These are phyloP conservation scores for Globisporangium iwayamae DNA, from an alignment of 352 stramenopile species.

Conservation along the genomic window DNA sequence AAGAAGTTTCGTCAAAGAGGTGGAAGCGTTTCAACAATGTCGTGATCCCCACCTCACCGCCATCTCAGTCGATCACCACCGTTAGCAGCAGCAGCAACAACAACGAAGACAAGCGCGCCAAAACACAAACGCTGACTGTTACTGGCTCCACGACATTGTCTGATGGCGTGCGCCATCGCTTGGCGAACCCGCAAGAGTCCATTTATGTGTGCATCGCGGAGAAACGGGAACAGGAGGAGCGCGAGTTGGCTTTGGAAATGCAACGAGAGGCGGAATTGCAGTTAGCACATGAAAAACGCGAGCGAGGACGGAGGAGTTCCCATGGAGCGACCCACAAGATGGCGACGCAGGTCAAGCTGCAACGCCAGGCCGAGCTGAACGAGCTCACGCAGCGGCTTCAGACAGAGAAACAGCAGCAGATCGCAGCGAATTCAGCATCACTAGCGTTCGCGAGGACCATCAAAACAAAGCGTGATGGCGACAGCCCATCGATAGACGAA, in stretches of 20 bases:
- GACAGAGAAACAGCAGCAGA: neutral
- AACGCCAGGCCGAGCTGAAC: constrained; percentile 39
- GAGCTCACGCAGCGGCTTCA: constrained; percentile 21
- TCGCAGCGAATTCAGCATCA: neutral
- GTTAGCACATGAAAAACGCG: constrained; percentile 9
- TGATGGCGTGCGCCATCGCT: constrained; percentile 16
- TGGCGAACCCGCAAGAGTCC: constrained; percentile 45
- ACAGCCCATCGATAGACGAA: neutral
- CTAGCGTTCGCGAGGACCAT: neutral
- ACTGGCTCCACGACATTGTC: constrained; percentile 2
- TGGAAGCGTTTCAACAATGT: constrained; percentile 7
- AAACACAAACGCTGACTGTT: constrained; percentile 14
- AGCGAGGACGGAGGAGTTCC: neutral
- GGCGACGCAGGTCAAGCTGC: constrained; percentile 36
- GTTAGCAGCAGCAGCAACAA: constrained; percentile 3
- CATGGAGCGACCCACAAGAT: constrained; percentile 19
- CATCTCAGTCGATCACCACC: neutral
- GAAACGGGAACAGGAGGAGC: constrained; percentile 12
- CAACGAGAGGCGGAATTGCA: neutral
- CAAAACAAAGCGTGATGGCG: neutral
- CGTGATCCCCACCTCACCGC: neutral
- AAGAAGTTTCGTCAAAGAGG: neutral
- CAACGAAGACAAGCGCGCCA: neutral
- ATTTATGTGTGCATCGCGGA: constrained; percentile 37
- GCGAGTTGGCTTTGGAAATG: constrained; percentile 13